Evolutionary conservation across 2,329 filamentous ascomycete genomes (phyloP), one percentile per base, ranked within the genome.

Genomic region (Lachnellula occidentalis): DNA sequence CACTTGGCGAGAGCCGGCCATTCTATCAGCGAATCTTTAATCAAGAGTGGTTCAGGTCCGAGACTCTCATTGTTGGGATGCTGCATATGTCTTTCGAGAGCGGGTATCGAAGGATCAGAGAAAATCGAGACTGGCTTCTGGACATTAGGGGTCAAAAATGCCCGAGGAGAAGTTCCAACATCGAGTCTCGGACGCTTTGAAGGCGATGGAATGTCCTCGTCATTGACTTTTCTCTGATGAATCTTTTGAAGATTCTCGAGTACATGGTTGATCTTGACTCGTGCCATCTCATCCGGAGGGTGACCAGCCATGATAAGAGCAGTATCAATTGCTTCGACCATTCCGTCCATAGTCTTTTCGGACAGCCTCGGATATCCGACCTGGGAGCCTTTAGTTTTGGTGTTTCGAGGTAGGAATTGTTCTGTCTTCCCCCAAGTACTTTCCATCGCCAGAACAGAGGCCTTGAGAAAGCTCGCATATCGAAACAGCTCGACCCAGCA

Each of bases 1-100:
- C 94, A 99, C 0, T 77, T 73, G 2, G 74, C 76, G n/a, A 87
- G 71, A 0, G 92, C 92, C 0, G 92, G 90, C 92, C 92, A 97
- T 60, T 83, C 72, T 0, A 77, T 69, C 2, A 88, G 76, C 1
- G 85, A 73, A 50, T 80, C 78, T 0, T 80, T 81, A 43, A 97
- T 84, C 9, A 96, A 76, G 4, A 95, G 61, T 0, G 92, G 90
- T 53, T 73, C 67, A 0, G 78, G 76, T 1, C 74, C 73, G 0
- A 71, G 58, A 2, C 58, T 59, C 1, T 71, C 69, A 50, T 74
- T 69, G 9, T 59, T 58, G 4, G 73, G 65, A 21, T 71, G 67
- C 41, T 75, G 73, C 68, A 90, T 78, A 66, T 87, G 80, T 1
- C 71, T 67, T 56, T 88, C 80, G 66, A 92, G 90, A 0, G 68